Conservation (phyloP, 805 yeast species). For the Wilhelminamyces savonicus region DNA sequence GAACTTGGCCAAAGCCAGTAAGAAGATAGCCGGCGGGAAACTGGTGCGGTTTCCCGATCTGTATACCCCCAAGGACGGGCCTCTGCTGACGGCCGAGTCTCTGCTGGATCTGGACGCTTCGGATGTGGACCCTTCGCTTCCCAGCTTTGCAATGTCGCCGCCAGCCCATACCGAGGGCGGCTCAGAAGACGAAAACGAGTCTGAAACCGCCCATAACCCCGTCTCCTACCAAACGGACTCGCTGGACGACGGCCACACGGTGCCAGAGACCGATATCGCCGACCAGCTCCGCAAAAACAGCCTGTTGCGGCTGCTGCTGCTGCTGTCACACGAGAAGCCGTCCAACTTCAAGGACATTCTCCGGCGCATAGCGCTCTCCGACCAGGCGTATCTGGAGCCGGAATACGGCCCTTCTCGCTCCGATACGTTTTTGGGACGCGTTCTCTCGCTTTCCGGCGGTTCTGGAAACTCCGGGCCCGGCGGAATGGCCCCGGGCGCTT, state of each 20-base stretch:
- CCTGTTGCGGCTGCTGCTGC: conserved; percentile 5
- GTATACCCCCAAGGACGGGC: conserved; percentile 18
- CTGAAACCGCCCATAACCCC: conserved; percentile 4
- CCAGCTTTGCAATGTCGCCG: too few species aligned
- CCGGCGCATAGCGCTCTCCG: conserved; percentile 30
- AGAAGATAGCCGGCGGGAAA: conserved; percentile 14
- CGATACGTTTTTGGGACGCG: conserved; percentile 35
- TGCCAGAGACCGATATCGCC: conserved; percentile 5
- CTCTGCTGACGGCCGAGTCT: conserved; percentile 15
- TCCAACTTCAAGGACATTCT: conserved; percentile 23
- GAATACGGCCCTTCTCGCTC: conserved; percentile 16
- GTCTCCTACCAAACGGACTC: too few species aligned
- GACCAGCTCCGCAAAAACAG: conserved; percentile 11
- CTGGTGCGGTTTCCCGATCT: conserved; percentile 25
- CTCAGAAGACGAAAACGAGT: conserved; percentile 1
- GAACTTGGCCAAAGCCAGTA: conserved; percentile 21
- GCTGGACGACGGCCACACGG: neutral
- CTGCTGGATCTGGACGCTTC: conserved; percentile 13
- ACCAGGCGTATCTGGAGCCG: conserved; percentile 16
- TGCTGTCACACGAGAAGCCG: conserved; percentile 5
- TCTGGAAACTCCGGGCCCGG: conserved; percentile 31
- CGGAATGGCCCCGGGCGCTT: conserved; percentile 38
- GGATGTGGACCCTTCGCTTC: conserved; percentile 9
- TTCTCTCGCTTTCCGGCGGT: conserved; percentile 18
- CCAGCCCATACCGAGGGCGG: too few species aligned